Percentiles rank a stretch among this genome's conserved stretches.
phyloP scores from a whole-genome alignment of 768 basidiomycete species.

The Boletus fagicola region DNA sequence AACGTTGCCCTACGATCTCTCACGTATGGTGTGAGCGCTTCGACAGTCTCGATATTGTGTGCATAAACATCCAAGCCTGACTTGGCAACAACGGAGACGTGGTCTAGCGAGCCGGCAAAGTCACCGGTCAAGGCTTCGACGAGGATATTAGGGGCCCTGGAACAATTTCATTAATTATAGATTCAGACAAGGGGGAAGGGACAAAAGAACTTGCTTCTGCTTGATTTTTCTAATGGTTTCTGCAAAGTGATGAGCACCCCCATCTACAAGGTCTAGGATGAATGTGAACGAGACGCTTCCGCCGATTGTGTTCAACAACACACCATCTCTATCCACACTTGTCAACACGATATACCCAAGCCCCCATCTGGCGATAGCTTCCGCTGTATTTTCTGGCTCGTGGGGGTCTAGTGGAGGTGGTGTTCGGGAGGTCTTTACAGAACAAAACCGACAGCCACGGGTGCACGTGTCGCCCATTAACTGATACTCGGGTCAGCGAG shows the following conservation, averaged over 20 bases:
- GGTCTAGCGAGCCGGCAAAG: slow-evolving; percentile 75
- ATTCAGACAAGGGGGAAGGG: not conserved
- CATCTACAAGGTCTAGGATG: slow-evolving; percentile 80
- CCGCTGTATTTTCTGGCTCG: slow-evolving; percentile 97
- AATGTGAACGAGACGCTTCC: slow-evolving; percentile 1
- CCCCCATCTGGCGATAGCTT: slow-evolving; percentile 97
- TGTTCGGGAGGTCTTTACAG: slow-evolving; percentile 87
- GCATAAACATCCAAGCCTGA: slow-evolving; percentile 98
- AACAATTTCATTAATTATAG: not conserved
- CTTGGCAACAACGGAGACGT: slow-evolving; percentile 79
- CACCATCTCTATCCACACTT: slow-evolving; percentile 95
- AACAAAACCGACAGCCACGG: slow-evolving; percentile 95
- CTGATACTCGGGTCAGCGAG: slow-evolving; percentile 40
- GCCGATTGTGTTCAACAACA: slow-evolving; percentile 22
- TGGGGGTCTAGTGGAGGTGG: slow-evolving; percentile 93
- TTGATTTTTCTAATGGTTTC: slow-evolving; percentile 95
- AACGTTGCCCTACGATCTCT: slow-evolving; percentile 94
- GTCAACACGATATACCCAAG: slow-evolving; percentile 97
- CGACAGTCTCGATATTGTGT: slow-evolving; percentile 97
- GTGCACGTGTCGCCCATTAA: slow-evolving; percentile 99
- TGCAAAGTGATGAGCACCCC: slow-evolving; percentile 92
- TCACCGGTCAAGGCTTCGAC: slow-evolving; percentile 97
- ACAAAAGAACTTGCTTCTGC: slow-evolving; percentile 63
- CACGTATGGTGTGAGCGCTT: slow-evolving; percentile 89
- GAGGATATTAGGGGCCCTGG: slow-evolving; percentile 89